Base-by-base conservation (phyloP, 768 basidiomycete genomes). In the Kwoniella botswanensis region DNA sequence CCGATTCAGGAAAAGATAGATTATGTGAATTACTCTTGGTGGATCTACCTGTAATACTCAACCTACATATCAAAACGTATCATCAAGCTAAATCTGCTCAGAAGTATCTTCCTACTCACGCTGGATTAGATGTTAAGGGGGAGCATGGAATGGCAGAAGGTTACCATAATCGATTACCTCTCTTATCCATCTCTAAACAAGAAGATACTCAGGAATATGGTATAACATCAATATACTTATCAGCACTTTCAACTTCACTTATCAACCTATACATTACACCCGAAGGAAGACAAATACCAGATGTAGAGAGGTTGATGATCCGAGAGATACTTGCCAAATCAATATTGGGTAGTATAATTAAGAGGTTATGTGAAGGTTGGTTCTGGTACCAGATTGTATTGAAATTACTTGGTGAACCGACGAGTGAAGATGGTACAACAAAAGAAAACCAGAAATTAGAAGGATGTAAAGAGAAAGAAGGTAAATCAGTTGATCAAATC, bases 281-380 rank as follows among this genome's bases (percentile, higher is more conserved):
- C 2, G 89, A 92, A 69, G 93, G 97, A 58, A 26, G 2, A 87
- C 11, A 88, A 93, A 18, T 55, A 89, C 92, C 61, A 82, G 89
- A 65, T 24, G 68, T 72, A 0, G 92, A 97, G 84, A 88, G 93
- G n/a, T 86, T 88, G 71, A 91, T 98, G 69, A 84, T 92, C 53
- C 89, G 93, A 68, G 96, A 98, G 84, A 85, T 97, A 50, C 77
- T 96, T 41, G 88, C 93, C 77, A 91, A 92, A 75, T 86, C 92
- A 24, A 84, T 98, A 6, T 85, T 94, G 71, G 87, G 87, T 59
- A 80, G 75, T 18, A 74, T 86, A 3, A 80, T 84, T 26, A 90
- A 90, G 41, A 89, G 88, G 74, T 81, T 96, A 62, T 88, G 89
- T 6, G 91, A 97, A 80, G 91, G 92, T 0, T 98, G 95, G 94